Conservation (phyloP, 2,329 filamentous ascomycete genomes). For the Scedosporium minutisporum region DNA sequence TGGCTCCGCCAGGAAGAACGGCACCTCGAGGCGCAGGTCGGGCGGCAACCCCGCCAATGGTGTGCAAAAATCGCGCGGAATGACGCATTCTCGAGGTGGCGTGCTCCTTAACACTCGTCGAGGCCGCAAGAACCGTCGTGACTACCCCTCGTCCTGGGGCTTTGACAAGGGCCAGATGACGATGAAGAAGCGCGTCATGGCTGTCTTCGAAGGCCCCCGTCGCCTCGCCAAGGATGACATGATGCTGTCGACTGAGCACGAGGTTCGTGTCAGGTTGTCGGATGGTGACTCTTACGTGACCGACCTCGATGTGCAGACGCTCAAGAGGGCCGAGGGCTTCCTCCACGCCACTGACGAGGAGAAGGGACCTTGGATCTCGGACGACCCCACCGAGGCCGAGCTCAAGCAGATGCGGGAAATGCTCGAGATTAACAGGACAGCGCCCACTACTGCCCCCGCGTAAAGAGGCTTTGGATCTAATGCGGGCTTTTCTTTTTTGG, state of each 20-base stretch:
- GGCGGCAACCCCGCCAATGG: slow-evolving; percentile 42
- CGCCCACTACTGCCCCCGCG: background rate
- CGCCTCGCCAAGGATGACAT: slow-evolving; percentile 96
- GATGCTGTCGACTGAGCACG: slow-evolving; percentile 93
- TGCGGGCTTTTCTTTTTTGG: background rate
- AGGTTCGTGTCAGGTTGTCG: slow-evolving; percentile 75
- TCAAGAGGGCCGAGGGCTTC: slow-evolving; percentile 81
- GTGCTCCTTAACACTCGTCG: slow-evolving; percentile 50
- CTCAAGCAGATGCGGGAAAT: slow-evolving; percentile 50
- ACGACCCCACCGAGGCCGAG: slow-evolving; percentile 57
- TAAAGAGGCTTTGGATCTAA: background rate
- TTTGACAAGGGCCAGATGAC: slow-evolving; percentile 89
- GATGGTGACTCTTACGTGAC: slow-evolving; percentile 77
- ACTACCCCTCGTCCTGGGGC: slow-evolving; percentile 91
- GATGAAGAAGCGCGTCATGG: slow-evolving; percentile 94
- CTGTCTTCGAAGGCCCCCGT: slow-evolving; percentile 80
- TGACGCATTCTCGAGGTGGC: slow-evolving; percentile 71
- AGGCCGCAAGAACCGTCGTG: slow-evolving; percentile 81
- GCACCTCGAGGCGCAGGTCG: slow-evolving; percentile 43
- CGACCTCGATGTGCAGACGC: slow-evolving; percentile 82
- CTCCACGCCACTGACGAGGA: slow-evolving; percentile 72
- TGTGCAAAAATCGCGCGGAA: slow-evolving; percentile 57
- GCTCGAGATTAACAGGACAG: slow-evolving; percentile 18
- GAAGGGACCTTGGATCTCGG: slow-evolving; percentile 73
- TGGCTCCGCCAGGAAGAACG: slow-evolving; percentile 36